Evolutionary conservation across 768 basidiomycete genomes (phyloP), one percentile per base, ranked within the genome.

Genomic region (Leccinum boreale): DNA sequence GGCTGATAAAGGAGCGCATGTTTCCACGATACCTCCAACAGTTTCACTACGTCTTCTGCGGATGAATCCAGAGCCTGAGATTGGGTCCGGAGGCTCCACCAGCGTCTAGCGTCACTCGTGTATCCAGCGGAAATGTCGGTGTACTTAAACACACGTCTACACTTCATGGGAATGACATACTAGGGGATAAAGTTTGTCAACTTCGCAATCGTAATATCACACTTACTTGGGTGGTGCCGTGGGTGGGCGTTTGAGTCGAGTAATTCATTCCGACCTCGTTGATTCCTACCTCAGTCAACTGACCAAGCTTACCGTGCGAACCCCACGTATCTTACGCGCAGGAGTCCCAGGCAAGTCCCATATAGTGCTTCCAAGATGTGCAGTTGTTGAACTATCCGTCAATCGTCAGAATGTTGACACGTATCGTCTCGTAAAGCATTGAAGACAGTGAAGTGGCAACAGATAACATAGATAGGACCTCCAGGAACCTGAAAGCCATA

Each of bases 391-490:
- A 51, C 29, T 9, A 39, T 29, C 26, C 53, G 28, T 21, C 49
- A 42, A 14, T 26, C 17, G 31, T 53, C 26, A 49, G 19, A 48
- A 50, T 35, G 49, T 31, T 33, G 29, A n/a, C 23, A 21, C 28
- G 23, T 42, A 52, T 42, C 58, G 52, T 57, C 48, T 39, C 50
- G 14, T 45, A 33, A 31, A 58, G 33, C 5, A 44, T 21, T 26
- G 14, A 52, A 60, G 51, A 51, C 52, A 55, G 28, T 9, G 42
- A 35, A 14, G 57, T 42, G 48, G 47, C 53, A 36, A 55, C 50
- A 36, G 29, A 66, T 29, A 53, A 33, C 53, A 52, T 23, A 48
- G 47, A 57, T 15, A 33, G 2, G 17, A 48, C 29, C 21, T 23
- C 45, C 21, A 47, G 45, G 42, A 44, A 44, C 42, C 10, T 19